Evolutionary conservation across 371 early-diverging fungal genomes (phyloP).

Genomic region (Lichtheimia ramosa): DNA sequence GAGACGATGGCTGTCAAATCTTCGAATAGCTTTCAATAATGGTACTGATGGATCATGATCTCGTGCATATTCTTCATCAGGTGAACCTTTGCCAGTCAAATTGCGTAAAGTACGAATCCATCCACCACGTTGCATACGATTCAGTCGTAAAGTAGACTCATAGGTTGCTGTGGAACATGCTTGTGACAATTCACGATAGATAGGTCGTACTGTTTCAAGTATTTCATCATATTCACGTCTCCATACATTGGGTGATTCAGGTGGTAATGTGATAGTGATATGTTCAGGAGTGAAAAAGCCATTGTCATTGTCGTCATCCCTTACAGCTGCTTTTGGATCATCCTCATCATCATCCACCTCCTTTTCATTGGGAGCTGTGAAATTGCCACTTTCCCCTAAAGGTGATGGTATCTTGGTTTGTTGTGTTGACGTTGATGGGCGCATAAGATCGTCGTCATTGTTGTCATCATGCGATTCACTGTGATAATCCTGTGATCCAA

Average conservation of each 20-base stretch:
- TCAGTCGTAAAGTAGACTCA: constrained; percentile 29
- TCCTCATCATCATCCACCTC: background rate
- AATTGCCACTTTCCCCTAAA: background rate
- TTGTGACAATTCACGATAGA: constrained; percentile 29
- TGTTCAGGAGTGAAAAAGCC: background rate
- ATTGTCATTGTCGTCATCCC: background rate
- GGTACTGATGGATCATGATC: constrained; percentile 31
- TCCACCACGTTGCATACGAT: constrained; percentile 20
- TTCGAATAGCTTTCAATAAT: constrained; percentile 27
- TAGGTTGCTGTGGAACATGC: constrained; percentile 36
- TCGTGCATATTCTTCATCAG: constrained; percentile 11
- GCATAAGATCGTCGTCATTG: constrained; percentile 5
- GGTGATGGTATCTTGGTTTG: background rate
- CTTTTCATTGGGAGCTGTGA: too few relatives aligned
- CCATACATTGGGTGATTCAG: constrained; percentile 10
- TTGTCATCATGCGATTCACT: constrained; percentile 8
- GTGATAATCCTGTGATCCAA: too few relatives aligned
- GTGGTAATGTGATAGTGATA: constrained; percentile 7
- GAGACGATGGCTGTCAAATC: constrained; percentile 35
- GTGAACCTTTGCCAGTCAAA: background rate
- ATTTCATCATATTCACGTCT: constrained; percentile 16
- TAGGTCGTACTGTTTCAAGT: constrained; percentile 10
- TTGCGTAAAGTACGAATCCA: too few relatives aligned
- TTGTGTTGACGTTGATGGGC: constrained; percentile 8
- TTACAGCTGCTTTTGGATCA: background rate